Conservation (phyloP, 371 early-diverging fungal species). For the Dipsacomyces acuminosporus region DNA sequence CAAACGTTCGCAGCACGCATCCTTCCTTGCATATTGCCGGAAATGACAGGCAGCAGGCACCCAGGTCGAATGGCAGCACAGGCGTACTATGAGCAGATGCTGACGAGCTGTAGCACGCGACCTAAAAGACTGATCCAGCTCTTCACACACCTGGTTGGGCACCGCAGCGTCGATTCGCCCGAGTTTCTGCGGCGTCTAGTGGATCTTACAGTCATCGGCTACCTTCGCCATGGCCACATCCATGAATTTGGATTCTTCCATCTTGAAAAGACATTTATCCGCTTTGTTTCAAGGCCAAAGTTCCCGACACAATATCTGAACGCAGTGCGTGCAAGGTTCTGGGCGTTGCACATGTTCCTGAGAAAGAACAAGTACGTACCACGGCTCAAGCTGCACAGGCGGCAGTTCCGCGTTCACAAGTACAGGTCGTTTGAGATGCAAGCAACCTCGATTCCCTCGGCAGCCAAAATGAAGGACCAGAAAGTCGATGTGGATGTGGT, state of each 20-base stretch:
- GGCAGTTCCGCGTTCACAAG: conserved; percentile 8
- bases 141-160: conserved; percentile 15
- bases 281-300: conserved; percentile 13
- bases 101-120: neutral
- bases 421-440: conserved; percentile 2
- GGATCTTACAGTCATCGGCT: conserved; percentile 9
- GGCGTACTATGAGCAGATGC: conserved; percentile 19
- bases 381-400: conserved; percentile 3
- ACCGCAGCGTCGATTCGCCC: conserved; percentile 5
- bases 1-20: conserved; percentile 6
- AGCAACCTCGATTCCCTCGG: conserved; percentile 17
- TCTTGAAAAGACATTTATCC: conserved; percentile 18
- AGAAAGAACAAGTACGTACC: conserved; percentile 18
- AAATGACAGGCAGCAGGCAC: neutral
- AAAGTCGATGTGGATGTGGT: neutral
- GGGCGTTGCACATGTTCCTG: conserved; percentile 28
- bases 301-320: conserved; percentile 15
- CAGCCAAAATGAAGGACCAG: conserved; percentile 6
- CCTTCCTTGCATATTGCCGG: conserved; percentile 12
- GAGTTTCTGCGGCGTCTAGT: conserved; percentile 11
- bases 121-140: conserved; percentile 9
- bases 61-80: conserved; percentile 1
- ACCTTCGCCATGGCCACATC: conserved; percentile 16
- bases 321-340: conserved; percentile 12
- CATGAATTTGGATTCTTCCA: conserved; percentile 14